These are phyloP conservation scores for Allium cepa DNA, from an alignment of 106 monocot species.

Conservation along the genomic window DNA sequence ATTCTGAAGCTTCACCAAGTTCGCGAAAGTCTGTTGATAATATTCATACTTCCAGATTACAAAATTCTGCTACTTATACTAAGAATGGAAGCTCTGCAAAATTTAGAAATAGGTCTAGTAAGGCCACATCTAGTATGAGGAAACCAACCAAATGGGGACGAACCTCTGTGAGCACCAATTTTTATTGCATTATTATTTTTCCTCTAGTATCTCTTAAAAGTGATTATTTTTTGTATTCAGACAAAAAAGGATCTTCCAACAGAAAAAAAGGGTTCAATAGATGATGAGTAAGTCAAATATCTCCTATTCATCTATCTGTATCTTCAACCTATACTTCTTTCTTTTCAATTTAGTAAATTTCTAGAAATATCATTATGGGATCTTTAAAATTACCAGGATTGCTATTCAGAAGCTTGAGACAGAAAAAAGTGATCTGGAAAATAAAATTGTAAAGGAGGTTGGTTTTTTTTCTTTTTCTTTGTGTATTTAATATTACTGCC, in stretches of 20 bases:
- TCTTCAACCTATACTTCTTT: neutral
- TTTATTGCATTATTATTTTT: neutral
- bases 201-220: neutral
- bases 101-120: slow-evolving; percentile 15
- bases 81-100: slow-evolving; percentile 10
- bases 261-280: slow-evolving; percentile 46
- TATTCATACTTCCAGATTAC: slow-evolving; percentile 6
- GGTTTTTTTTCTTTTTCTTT: neutral
- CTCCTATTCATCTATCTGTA: neutral
- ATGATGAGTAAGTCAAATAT: slow-evolving; percentile 57
- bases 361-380: neutral
- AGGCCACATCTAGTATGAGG: slow-evolving; percentile 10
- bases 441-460: slow-evolving; percentile 78
- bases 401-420: slow-evolving; percentile 68
- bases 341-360: neutral
- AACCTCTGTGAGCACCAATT: slow-evolving; percentile 39
- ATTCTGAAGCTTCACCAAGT: neutral
- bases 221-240: slow-evolving; percentile 17
- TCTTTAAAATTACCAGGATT: slow-evolving; percentile 22
- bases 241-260: slow-evolving; percentile 66
- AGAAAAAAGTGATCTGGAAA: slow-evolving; percentile 63
- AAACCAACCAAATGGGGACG: slow-evolving; percentile 41
- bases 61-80: slow-evolving; percentile 17
- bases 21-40: slow-evolving; percentile 4
- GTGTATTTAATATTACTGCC: neutral